Evolutionary conservation across 2,329 filamentous ascomycete genomes (phyloP).

Genomic region (Drechslerella coelobrocha): DNA sequence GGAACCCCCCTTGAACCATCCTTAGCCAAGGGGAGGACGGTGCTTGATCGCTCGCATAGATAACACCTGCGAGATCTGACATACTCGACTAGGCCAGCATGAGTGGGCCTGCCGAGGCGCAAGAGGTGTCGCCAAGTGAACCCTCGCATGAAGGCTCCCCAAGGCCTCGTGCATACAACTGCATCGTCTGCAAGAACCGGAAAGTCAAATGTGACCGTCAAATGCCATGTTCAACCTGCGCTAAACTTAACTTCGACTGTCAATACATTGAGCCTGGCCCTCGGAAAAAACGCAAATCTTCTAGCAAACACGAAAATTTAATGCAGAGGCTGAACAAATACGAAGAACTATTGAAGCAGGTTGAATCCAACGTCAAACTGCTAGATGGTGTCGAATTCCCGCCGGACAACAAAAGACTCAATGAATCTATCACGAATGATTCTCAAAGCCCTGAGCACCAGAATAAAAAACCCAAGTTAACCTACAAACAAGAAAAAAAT

Average conservation of each 20-base stretch:
- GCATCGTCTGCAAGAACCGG: constrained; percentile 76
- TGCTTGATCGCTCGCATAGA: too few relatives aligned
- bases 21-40: too few relatives aligned
- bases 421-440: too few relatives aligned
- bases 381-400: constrained; percentile 25
- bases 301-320: constrained; percentile 45
- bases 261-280: constrained; percentile 65
- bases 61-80: too few relatives aligned
- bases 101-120: constrained; percentile 10
- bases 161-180: constrained; percentile 61
- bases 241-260: constrained; percentile 69
- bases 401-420: not conserved
- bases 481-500: not conserved
- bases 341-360: constrained; percentile 41
- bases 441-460: constrained; percentile 8
- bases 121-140: constrained; percentile 24
- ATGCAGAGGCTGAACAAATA: constrained; percentile 41
- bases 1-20: too few relatives aligned
- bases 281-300: constrained; percentile 44
- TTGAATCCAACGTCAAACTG: constrained; percentile 37
- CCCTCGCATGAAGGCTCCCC: constrained; percentile 58
- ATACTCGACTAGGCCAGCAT: not conserved
- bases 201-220: constrained; percentile 78
- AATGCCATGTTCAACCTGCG: constrained; percentile 74
- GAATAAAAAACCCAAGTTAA: constrained; percentile 20